phyloP scores from a whole-genome alignment of 176 grass and related monocot species.

The Aegilops bicornis region DNA sequence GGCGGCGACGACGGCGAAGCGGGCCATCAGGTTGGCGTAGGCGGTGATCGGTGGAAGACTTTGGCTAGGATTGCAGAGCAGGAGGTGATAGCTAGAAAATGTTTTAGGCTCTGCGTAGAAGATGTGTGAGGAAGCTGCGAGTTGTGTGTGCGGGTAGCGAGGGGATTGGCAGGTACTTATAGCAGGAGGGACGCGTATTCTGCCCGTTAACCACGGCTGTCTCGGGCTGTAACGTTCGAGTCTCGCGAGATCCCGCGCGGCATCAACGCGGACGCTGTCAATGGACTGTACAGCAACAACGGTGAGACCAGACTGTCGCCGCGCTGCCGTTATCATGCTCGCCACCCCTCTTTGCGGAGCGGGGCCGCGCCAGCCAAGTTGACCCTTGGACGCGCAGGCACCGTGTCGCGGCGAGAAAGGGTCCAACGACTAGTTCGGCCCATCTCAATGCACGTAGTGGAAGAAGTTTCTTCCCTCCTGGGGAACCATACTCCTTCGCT shows the following conservation, averaged over 20 bases:
- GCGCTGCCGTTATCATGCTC: background rate
- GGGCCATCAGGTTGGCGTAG: conserved; percentile 22
- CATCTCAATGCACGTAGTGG: no score
- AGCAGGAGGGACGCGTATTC: background rate
- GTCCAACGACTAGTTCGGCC: background rate
- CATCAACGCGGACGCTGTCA: background rate
- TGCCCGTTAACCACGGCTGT: background rate
- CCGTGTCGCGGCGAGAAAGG: background rate
- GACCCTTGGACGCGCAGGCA: background rate
- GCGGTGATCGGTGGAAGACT: background rate
- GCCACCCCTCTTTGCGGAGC: background rate
- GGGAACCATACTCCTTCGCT: no score
- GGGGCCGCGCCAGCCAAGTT: background rate
- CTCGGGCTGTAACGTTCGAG: background rate
- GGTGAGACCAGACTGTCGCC: background rate
- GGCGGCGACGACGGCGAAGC: conserved; percentile 29
- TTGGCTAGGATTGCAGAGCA: background rate
- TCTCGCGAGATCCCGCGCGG: background rate
- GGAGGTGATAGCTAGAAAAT: background rate
- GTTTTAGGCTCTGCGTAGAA: background rate
- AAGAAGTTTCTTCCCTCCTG: no score
- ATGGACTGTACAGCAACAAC: background rate
- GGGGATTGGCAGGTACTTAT: background rate
- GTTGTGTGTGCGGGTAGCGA: background rate
- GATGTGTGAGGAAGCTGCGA: background rate